Percentiles rank a stretch among this genome's conserved stretches.
Evolutionary conservation across 2,329 filamentous ascomycete species (phyloP).

Genomic region (Orbilia brochopaga): DNA sequence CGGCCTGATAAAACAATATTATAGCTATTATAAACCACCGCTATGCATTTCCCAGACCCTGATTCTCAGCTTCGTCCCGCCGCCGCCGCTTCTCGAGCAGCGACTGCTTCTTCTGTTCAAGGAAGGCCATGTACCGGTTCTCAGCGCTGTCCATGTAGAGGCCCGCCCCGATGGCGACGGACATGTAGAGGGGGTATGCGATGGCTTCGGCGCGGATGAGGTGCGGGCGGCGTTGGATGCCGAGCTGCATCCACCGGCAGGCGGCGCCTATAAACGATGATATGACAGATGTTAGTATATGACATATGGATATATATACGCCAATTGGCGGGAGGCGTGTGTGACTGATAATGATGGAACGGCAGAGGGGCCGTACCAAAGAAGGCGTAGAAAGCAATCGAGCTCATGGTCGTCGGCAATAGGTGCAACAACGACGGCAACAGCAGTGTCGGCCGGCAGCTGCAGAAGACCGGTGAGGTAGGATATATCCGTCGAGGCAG

Average conservation of each 20-base stretch:
- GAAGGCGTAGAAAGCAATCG: slow-evolving; percentile 43
- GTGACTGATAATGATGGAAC: neutral
- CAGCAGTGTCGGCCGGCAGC: neutral
- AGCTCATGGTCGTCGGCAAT: slow-evolving; percentile 36
- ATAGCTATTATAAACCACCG: no score
- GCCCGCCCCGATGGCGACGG: slow-evolving; percentile 86
- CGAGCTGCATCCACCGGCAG: slow-evolving; percentile 93
- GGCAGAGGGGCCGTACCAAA: slow-evolving; percentile 23
- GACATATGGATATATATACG: no score
- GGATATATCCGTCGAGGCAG: neutral
- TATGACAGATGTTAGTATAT: slow-evolving; percentile 6
- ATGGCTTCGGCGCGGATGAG: slow-evolving; percentile 83
- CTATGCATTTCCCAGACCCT: slow-evolving; percentile 20
- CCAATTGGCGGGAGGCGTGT: neutral
- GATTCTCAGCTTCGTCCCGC: slow-evolving; percentile 64
- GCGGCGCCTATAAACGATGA: slow-evolving; percentile 74
- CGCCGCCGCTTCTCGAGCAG: slow-evolving; percentile 89
- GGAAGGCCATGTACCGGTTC: slow-evolving; percentile 75
- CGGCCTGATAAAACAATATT: no score
- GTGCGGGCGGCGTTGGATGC: slow-evolving; percentile 96
- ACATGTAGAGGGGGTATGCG: slow-evolving; percentile 89
- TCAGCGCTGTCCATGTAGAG: slow-evolving; percentile 96
- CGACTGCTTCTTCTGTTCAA: slow-evolving; percentile 77
- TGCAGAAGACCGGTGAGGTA: neutral
- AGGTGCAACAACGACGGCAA: no score